Evolutionary conservation across 371 early-diverging fungal species (phyloP), one percentile per base, ranked within the genome.

Genomic region (Mortierella sp.): DNA sequence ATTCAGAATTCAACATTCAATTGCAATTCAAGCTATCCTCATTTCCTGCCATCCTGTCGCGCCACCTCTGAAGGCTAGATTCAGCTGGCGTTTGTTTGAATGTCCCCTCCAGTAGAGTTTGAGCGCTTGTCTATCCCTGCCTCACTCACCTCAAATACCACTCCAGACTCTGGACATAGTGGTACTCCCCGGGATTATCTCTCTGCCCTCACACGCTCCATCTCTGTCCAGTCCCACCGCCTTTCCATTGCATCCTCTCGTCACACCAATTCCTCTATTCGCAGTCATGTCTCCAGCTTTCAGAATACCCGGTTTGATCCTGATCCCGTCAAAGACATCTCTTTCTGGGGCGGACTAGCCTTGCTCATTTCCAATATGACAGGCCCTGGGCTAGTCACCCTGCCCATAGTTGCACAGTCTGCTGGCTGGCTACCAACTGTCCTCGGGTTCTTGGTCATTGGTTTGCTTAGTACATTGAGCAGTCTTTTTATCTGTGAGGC

Each of bases 401-500:
- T 80, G 32, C 80, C 81, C 10, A 72, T 84, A 21, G 65, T 83
- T 3, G 77, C 79, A 45, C 83, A 83, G 57, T 69, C 74, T 33
- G 74, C 83, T 7, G 83, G 83, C 3, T 83, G 83, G 82, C 60
- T 80, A 22, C 70, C 88, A 0, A 78, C 91, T 22, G 55, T 87
- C 11, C 63, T 89, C 40, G 85, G 86, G 3, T 89, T 90, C 62
- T 58, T 78, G 9, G 52, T 86, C 4, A 77, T 89, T 6, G 87
- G 84, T 11, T 58, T 86, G 11, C 74, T 91, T 19, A 88, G 89
- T 22, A 83, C 84, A 2, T 84, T 87, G 24, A 85, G 89, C 16
- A 87, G 90, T 22, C 83, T 95, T 19, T 94, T 95, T 71, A 89
- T 94, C 28, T 90, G 93, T 67, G 95, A 95, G 70, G 92, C 92